Percentiles rank a stretch among this genome's conserved stretches.
phyloP scores from a whole-genome alignment of 495 filamentous ascomycete species.

The Talaromyces proteolyticus region DNA sequence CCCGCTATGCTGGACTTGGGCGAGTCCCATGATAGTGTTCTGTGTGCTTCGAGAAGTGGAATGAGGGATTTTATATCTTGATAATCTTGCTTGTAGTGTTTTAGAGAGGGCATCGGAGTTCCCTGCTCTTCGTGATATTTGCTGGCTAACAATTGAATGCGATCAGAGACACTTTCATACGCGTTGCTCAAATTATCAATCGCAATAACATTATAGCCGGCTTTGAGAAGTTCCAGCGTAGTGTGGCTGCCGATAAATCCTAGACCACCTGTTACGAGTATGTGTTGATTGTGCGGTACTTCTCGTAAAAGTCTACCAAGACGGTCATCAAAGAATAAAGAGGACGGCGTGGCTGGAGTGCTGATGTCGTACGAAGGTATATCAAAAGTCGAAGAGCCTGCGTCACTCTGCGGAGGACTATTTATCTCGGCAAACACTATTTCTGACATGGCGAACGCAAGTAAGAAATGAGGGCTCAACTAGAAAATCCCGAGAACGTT shows the following conservation, averaged over 20 bases:
- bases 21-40: slow-evolving; percentile 26
- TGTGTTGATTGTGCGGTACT: slow-evolving; percentile 30
- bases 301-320: slow-evolving; percentile 29
- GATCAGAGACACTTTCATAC: slow-evolving; percentile 46
- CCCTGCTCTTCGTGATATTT: slow-evolving; percentile 41
- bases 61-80: slow-evolving; percentile 38
- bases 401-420: neutral
- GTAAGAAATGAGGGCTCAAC: too few relatives aligned
- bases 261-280: slow-evolving; percentile 59
- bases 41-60: slow-evolving; percentile 33
- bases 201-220: slow-evolving; percentile 56
- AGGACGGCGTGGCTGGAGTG: slow-evolving; percentile 35
- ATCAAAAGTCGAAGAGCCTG: neutral
- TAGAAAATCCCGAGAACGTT: too few relatives aligned
- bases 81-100: slow-evolving; percentile 54
- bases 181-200: slow-evolving; percentile 61
- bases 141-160: slow-evolving; percentile 42
- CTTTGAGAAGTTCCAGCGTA: slow-evolving; percentile 54
- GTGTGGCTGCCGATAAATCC: slow-evolving; percentile 66
- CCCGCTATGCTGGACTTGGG: slow-evolving; percentile 49
- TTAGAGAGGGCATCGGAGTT: slow-evolving; percentile 41
- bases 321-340: slow-evolving; percentile 33
- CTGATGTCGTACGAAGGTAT: slow-evolving; percentile 10
- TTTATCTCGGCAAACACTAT: neutral
- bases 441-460: neutral